Conservation (phyloP, 2,329 filamentous ascomycete genomes). For the Diaporthe ilicicola region DNA sequence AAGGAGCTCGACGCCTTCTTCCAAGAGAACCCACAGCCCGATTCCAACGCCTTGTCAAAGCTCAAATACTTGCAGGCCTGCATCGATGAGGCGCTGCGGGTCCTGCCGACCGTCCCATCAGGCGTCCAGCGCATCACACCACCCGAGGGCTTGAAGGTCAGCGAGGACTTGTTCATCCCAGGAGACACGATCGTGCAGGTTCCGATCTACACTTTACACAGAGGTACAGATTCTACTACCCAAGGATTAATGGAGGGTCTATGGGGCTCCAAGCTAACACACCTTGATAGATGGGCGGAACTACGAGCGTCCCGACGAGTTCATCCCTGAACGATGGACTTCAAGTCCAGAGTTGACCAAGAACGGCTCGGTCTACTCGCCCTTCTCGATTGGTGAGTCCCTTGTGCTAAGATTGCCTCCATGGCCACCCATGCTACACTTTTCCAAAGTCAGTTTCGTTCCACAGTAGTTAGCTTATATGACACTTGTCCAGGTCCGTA, state of each 20-base stretch:
- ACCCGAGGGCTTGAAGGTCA: conserved; percentile 18
- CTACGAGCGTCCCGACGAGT: conserved; percentile 39
- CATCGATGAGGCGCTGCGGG: conserved; percentile 30
- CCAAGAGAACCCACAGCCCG: background rate
- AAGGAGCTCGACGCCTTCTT: conserved; percentile 23
- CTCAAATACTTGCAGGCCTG: conserved; percentile 27
- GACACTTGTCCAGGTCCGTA: conserved; percentile 23
- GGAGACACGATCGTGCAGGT: conserved; percentile 23
- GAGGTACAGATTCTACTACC: background rate
- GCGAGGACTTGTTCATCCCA: conserved; percentile 24
- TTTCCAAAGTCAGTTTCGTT: too few relatives aligned
- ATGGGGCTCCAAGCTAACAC: background rate
- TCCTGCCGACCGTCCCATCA: conserved; percentile 21
- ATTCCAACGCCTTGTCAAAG: conserved; percentile 14
- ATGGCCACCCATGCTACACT: background rate
- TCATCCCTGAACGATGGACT: conserved; percentile 47
- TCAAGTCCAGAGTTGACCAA: conserved; percentile 40
- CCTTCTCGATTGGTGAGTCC: conserved; percentile 27
- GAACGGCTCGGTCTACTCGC: conserved; percentile 32
- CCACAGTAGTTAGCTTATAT: background rate
- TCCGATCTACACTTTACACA: conserved; percentile 23
- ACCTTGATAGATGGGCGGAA: conserved; percentile 22
- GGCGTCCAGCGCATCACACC: conserved; percentile 20
- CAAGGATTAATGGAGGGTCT: background rate
- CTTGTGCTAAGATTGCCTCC: background rate